Conservation (phyloP, 441 rosid species). For the Manihot esculenta region DNA sequence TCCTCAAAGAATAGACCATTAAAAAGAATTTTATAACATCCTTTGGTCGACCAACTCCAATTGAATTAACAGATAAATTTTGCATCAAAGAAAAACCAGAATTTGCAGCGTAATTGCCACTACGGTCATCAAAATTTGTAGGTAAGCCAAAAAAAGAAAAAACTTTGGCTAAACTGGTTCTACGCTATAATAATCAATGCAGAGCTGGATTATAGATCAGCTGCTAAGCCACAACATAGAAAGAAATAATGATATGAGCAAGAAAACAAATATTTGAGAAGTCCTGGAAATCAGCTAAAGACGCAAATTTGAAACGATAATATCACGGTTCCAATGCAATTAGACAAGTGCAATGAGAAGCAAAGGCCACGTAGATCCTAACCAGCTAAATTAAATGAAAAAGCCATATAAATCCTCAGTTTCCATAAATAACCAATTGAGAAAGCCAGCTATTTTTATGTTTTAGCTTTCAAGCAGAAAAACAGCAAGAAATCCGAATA, state of each 20-base stretch:
- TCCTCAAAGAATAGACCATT: not conserved
- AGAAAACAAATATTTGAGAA: not conserved
- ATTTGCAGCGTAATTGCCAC: not conserved
- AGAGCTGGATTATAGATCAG: not conserved
- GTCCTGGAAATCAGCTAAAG: too few relatives aligned
- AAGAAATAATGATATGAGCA: not conserved
- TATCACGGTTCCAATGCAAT: not conserved
- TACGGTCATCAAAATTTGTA: too few relatives aligned
- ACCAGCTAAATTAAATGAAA: too few relatives aligned
- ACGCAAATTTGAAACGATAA: not conserved
- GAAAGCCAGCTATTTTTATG: too few relatives aligned
- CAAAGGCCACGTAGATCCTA: not conserved
- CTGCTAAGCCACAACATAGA: not conserved
- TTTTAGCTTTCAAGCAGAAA: too few relatives aligned
- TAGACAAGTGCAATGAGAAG: not conserved
- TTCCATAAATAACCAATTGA: too few relatives aligned
- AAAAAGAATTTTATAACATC: not conserved
- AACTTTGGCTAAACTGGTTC: too few relatives aligned
- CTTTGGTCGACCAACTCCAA: not conserved
- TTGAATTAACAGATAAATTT: not conserved
- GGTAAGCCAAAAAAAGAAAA: not conserved
- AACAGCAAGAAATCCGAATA: too few relatives aligned
- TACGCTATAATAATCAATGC: not conserved
- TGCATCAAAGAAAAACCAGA: not conserved
- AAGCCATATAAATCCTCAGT: too few relatives aligned